Percentiles rank a stretch among this genome's conserved stretches.
phyloP scores from a whole-genome alignment of 2,329 filamentous ascomycete genomes.

The Ophiostoma fasciatum region DNA sequence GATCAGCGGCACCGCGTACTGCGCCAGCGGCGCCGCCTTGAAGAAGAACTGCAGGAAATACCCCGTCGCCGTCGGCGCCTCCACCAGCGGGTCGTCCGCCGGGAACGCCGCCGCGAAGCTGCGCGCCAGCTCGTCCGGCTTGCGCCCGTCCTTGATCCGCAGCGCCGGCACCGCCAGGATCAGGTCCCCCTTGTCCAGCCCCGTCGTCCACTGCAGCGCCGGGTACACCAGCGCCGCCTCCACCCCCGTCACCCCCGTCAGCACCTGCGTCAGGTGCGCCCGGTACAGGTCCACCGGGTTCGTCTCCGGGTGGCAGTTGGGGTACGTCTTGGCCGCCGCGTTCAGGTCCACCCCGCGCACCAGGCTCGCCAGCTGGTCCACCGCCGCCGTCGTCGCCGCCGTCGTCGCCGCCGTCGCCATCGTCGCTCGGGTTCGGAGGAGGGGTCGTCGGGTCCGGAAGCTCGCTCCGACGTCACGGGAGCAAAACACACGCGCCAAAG shows the following conservation, averaged over 20 bases:
- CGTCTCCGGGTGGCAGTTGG: slow-evolving; percentile 47
- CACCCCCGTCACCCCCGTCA: slow-evolving; percentile 55
- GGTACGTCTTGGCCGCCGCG: slow-evolving; percentile 27
- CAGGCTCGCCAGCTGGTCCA: slow-evolving; percentile 20
- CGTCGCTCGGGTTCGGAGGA: no score
- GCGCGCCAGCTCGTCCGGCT: slow-evolving; percentile 44
- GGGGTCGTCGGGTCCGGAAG: no score
- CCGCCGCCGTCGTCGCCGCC: slow-evolving; percentile 5
- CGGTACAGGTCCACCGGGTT: slow-evolving; percentile 74
- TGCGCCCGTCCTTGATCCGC: slow-evolving; percentile 57
- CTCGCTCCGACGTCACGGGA: no score
- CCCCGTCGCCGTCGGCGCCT: slow-evolving; percentile 51
- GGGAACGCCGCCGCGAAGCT: slow-evolving; percentile 47
- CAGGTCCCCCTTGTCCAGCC: slow-evolving; percentile 71
- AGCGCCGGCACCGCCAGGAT: slow-evolving; percentile 67
- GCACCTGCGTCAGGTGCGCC: slow-evolving; percentile 54
- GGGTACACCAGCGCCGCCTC: slow-evolving; percentile 58
- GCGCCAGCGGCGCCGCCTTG: slow-evolving; percentile 50
- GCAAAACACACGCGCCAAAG: no score
- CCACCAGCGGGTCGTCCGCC: slow-evolving; percentile 49
- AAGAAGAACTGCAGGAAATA: slow-evolving; percentile 70
- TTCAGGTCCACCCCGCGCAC: slow-evolving; percentile 22
- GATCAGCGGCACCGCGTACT: slow-evolving; percentile 55
- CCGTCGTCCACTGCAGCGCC: slow-evolving; percentile 62
- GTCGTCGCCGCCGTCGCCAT: no score